These are phyloP conservation scores for Suhomyces chickasaworum DNA, from an alignment of 1,139 yeast genomes.

Conservation along the genomic window DNA sequence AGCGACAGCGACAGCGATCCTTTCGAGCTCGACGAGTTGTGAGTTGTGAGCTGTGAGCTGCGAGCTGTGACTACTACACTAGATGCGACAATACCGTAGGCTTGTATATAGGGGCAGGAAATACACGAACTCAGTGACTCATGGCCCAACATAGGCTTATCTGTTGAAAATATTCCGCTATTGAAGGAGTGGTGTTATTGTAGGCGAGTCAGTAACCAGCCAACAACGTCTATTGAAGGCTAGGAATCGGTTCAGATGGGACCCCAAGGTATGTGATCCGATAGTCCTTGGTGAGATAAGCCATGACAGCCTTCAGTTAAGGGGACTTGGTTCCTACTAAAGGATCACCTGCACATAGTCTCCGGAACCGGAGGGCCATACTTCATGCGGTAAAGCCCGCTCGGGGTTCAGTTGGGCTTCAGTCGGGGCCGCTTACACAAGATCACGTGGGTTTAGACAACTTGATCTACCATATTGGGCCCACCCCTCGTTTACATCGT, in stretches of 20 bases:
- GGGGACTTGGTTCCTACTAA: too few relatives aligned
- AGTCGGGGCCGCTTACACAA: conserved; percentile 14
- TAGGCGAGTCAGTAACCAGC: too few relatives aligned
- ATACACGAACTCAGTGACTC: not conserved
- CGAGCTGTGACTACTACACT: too few relatives aligned
- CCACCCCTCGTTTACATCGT: not conserved
- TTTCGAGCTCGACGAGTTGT: conserved; percentile 21
- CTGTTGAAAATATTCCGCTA: not conserved
- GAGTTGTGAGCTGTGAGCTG: conserved; percentile 1
- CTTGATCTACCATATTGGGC: not conserved
- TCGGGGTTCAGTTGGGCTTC: not conserved
- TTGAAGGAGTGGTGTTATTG: too few relatives aligned
- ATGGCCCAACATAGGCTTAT: not conserved
- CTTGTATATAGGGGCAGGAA: not conserved
- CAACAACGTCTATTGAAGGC: too few relatives aligned
- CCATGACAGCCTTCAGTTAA: too few relatives aligned
- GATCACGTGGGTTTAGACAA: conserved; percentile 12
- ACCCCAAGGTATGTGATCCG: too few relatives aligned
- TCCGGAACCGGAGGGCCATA: conserved; percentile 1
- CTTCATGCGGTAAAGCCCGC: conserved; percentile 1
- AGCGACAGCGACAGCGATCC: conserved; percentile 6
- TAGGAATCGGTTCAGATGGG: too few relatives aligned
- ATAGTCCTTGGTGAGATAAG: too few relatives aligned
- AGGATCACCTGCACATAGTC: not conserved
- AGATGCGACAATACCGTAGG: not conserved